Evolutionary conservation across 202 grass and related monocot species (phyloP).

Genomic region (Zoysia matrella): DNA sequence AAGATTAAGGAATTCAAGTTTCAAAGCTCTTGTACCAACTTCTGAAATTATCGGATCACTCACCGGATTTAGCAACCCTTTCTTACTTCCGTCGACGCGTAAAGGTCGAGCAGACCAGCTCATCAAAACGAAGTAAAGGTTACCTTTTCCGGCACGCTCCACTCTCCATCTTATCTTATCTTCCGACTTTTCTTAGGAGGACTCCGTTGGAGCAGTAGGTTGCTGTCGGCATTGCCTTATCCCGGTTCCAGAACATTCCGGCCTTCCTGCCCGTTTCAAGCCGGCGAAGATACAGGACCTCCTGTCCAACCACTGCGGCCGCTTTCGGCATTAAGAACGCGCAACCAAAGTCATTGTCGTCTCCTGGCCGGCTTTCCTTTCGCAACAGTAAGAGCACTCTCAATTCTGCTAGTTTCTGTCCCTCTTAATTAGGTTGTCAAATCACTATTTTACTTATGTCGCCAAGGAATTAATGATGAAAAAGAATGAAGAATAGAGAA

Average conservation of each 20-base stretch:
- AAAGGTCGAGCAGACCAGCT: neutral
- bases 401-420: neutral
- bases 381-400: neutral
- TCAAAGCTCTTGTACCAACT: no score
- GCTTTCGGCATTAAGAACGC: conserved; percentile 19
- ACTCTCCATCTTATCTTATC: neutral
- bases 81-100: no score
- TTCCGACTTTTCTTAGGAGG: conserved; percentile 5
- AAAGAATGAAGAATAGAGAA: no score
- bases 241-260: conserved; percentile 38
- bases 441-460: no score
- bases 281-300: conserved; percentile 25
- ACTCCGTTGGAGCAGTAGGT: neutral
- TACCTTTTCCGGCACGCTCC: conserved; percentile 36
- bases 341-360: neutral
- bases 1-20: no score
- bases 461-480: no score
- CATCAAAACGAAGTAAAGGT: neutral
- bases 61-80: no score
- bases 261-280: neutral
- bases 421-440: neutral
- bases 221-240: conserved; percentile 17
- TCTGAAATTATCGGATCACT: no score
- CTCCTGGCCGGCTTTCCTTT: neutral
- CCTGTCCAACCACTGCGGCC: neutral